phyloP scores from a whole-genome alignment of 768 basidiomycete species.

The Trametes elegans region DNA sequence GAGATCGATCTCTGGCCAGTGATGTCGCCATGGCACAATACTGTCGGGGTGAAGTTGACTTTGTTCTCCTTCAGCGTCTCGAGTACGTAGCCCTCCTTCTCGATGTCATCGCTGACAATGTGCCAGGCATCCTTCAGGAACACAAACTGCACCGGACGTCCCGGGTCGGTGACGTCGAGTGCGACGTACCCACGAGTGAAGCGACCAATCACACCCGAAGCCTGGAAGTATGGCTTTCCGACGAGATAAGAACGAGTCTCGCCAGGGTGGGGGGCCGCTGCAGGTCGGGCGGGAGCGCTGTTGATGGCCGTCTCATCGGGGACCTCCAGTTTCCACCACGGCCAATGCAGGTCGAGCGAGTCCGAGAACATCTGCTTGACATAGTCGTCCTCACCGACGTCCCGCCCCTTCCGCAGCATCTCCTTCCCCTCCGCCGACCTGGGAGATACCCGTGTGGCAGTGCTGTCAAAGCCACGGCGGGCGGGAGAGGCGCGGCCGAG shows the following conservation, averaged over 20 bases:
- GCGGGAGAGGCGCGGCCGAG: neutral
- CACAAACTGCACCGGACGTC: neutral
- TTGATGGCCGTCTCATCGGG: neutral
- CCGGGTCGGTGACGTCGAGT: neutral
- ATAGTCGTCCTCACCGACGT: neutral
- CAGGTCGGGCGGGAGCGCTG: neutral
- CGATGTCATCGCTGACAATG: neutral
- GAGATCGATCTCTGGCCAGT: neutral
- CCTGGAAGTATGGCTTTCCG: constrained; percentile 1
- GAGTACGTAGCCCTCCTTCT: constrained; percentile 1
- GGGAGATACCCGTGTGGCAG: neutral
- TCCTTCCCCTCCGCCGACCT: neutral
- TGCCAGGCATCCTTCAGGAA: constrained; percentile 11
- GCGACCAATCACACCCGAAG: neutral
- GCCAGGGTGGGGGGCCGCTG: neutral
- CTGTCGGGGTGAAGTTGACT: neutral
- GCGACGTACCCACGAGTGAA: constrained; percentile 1
- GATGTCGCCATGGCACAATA: constrained; percentile 2
- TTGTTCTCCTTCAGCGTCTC: neutral
- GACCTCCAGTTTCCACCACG: neutral
- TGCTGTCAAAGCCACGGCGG: constrained; percentile 2
- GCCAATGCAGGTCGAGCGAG: neutral
- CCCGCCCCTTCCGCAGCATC: neutral
- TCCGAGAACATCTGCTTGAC: neutral
- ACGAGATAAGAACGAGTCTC: neutral